Percentiles rank a stretch among this genome's conserved stretches.
Conservation (phyloP, 768 basidiomycete genomes). For the Rhodotorula kratochvilovae region DNA sequence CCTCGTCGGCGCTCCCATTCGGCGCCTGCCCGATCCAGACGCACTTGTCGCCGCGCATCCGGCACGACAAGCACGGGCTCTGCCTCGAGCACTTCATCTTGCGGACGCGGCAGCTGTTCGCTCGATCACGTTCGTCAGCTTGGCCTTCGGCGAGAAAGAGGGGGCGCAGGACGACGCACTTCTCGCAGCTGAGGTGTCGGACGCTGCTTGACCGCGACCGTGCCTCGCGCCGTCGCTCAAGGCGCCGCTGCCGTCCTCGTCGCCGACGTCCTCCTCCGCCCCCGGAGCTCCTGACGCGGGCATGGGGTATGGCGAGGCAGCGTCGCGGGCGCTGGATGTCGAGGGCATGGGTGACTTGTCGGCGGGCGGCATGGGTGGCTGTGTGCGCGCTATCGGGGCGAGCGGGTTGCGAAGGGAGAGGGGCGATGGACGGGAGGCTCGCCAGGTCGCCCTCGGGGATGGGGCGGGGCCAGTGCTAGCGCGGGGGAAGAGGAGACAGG, state of each 20-base stretch:
- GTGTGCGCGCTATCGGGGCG: no score
- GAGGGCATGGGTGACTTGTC: background rate
- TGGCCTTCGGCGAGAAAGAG: background rate
- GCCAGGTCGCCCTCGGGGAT: background rate
- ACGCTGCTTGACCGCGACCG: background rate
- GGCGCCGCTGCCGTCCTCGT: background rate
- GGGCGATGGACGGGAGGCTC: background rate
- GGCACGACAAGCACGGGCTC: slow-evolving; percentile 12
- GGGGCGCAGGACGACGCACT: background rate
- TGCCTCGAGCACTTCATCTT: slow-evolving; percentile 17
- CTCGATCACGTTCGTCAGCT: background rate
- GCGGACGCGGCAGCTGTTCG: slow-evolving; percentile 11
- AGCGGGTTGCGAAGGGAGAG: background rate
- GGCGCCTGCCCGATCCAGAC: slow-evolving; percentile 30
- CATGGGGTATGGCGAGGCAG: background rate
- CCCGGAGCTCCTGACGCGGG: background rate
- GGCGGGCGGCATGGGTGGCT: background rate
- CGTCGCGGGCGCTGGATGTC: background rate
- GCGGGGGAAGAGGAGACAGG: no score
- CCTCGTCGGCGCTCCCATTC: slow-evolving; percentile 25
- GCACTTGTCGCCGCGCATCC: slow-evolving; percentile 30
- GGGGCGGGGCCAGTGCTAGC: no score
- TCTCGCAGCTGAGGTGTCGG: slow-evolving; percentile 26
- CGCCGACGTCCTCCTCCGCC: background rate
- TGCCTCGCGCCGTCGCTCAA: background rate